Conservation (phyloP, 1,284 basidiomycete species). For the Laetiporus sulphureus region DNA sequence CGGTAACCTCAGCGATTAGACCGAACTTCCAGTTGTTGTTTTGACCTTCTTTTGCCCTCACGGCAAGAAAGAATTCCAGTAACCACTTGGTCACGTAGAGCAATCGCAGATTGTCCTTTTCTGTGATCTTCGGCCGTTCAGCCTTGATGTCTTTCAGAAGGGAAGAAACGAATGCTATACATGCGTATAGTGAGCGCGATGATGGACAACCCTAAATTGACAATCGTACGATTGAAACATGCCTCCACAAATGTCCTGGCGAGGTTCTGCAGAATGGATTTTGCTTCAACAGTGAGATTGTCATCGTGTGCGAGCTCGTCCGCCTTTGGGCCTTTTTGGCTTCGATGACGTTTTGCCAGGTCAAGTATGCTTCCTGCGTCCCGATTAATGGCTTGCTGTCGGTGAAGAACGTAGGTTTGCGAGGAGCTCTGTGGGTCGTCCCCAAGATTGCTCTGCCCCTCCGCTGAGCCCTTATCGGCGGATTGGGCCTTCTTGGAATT, state of each 20-base stretch:
- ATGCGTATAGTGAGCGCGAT: background rate
- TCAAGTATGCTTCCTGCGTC: slow-evolving; percentile 77
- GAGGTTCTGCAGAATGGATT: slow-evolving; percentile 58
- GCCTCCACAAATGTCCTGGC: slow-evolving; percentile 70
- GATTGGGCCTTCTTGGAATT: slow-evolving; percentile 44
- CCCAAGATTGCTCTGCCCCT: background rate
- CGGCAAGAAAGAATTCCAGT: slow-evolving; percentile 77
- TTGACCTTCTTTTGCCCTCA: slow-evolving; percentile 39
- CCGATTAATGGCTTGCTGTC: slow-evolving; percentile 74
- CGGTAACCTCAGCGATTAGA: slow-evolving; percentile 77
- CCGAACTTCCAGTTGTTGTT: slow-evolving; percentile 58
- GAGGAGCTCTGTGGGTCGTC: slow-evolving; percentile 28
- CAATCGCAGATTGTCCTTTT: slow-evolving; percentile 84
- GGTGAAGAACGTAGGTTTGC: slow-evolving; percentile 65
- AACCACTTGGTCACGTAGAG: slow-evolving; percentile 85
- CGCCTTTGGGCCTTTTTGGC: slow-evolving; percentile 58
- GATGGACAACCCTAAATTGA: background rate
- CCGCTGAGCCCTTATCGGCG: background rate
- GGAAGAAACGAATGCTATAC: slow-evolving; percentile 71
- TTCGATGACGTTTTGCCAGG: slow-evolving; percentile 59
- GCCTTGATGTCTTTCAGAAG: slow-evolving; percentile 90
- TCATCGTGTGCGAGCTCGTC: slow-evolving; percentile 71
- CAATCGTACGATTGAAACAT: slow-evolving; percentile 78
- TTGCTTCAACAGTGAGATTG: slow-evolving; percentile 68
- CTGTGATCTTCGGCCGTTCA: slow-evolving; percentile 83